A percentile compares a stretch with the other conserved stretches of the same genome.
Conservation (phyloP, 116 monocot genomes). For the Zostera marina region DNA sequence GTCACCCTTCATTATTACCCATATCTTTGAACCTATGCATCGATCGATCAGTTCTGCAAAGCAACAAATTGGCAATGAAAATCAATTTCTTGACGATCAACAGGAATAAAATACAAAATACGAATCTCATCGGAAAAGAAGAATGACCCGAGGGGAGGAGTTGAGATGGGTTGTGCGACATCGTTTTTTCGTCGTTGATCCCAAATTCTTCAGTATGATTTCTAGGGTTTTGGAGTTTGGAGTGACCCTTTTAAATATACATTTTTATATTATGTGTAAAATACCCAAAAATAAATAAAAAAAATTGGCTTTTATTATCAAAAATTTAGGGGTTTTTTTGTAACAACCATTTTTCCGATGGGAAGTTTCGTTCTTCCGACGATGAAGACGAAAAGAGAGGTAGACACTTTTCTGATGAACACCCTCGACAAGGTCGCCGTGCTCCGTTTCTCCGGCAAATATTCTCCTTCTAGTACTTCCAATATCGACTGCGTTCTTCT, state of each 20-base stretch:
- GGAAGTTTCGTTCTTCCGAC: conserved; percentile 26
- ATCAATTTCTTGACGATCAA: background rate
- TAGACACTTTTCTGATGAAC: conserved; percentile 57
- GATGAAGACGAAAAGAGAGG: conserved; percentile 47
- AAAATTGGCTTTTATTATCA: too few relatives aligned
- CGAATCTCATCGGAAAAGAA: background rate
- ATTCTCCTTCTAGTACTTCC: conserved; percentile 12
- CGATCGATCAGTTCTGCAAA: conserved; percentile 58
- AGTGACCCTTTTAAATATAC: background rate
- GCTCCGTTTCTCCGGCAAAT: conserved; percentile 54
- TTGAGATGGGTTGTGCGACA: conserved; percentile 58
- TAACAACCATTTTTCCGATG: conserved; percentile 3
- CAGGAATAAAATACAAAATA: background rate
- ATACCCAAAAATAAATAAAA: too few relatives aligned
- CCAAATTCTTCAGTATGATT: background rate
- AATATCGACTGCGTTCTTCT: conserved; percentile 56
- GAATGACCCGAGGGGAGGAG: conserved; percentile 50
- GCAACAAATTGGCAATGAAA: background rate
- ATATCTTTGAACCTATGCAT: conserved; percentile 79
- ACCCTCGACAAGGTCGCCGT: conserved; percentile 87
- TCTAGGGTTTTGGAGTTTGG: background rate
- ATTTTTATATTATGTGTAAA: too few relatives aligned
- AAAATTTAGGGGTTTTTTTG: too few relatives aligned
- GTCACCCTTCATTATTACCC: conserved; percentile 86
- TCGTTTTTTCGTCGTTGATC: background rate